Base-by-base conservation (phyloP, 1,284 basidiomycete genomes). In the Meira miltonrushii region DNA sequence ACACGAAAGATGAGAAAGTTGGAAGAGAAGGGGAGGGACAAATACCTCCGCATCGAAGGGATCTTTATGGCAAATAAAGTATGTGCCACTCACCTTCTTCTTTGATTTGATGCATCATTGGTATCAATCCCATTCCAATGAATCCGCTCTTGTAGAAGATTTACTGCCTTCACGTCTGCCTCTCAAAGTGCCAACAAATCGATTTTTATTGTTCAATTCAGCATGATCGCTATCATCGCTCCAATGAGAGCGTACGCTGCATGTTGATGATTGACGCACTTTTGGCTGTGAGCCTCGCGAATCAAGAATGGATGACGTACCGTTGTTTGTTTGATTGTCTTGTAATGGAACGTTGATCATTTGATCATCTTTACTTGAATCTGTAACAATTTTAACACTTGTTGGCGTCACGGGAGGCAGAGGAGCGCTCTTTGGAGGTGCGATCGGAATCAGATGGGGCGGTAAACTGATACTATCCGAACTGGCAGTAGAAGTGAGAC, bases 151-250 rank as follows among this genome's bases (percentile, higher is more conserved):
- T 43, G 41, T 21, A 21, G 41, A 43, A 15, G n/a, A 43, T 48
- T 25, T 23, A n/a, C 46, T 23, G 4, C 25, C 46, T n/a, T 21
- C 21, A 43, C 40, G 41, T 43, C 41, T 43, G 15, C 19, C 41
- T 43, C 41, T 43, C 10, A 43, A 43, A 43, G 41, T 43, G 3
- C 15, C 41, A n/a, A 15, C 41, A 23, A 48, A 48, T 2, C 17
- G 46, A 23, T 23, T 4, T 5, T 48, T 48, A 5, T n/a, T 25
- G 8, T 23, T 23, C 23, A 21, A 21, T 21, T 46, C 25, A 48
- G 6, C 46, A 48, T 48, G 17, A 13, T 48, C 46, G 21, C 46
- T 48, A 23, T 48, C 46, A 21, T 48, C 46, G 23, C 46, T 48
- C 46, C 46, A 48, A 48, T 48, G 46, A 23, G 46, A 48, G 8